A percentile compares a stretch with the other conserved stretches of the same genome.
Evolutionary conservation across 495 filamentous ascomycete species (phyloP).

Genomic region (Neohortaea acidophila): DNA sequence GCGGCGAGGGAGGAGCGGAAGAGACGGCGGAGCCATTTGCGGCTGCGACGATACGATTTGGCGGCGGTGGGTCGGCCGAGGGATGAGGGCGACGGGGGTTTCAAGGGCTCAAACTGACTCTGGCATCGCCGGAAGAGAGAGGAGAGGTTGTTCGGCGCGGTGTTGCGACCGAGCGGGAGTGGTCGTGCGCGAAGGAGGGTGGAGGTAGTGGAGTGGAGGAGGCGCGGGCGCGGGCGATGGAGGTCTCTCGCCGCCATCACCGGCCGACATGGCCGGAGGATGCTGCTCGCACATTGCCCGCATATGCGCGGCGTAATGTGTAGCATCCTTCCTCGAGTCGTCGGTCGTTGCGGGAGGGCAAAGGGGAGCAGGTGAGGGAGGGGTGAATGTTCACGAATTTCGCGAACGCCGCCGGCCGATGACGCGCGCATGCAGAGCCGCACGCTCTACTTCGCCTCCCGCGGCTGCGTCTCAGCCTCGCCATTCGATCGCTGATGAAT

Average conservation of each 20-base stretch:
- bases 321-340: no score
- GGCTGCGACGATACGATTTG: conserved; percentile 45
- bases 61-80: conserved; percentile 58
- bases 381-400: no score
- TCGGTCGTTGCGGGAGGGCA: no score
- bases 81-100: conserved; percentile 64
- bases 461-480: no score
- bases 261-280: conserved; percentile 9
- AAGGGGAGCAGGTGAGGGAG: no score
- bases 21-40: conserved; percentile 63
- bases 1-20: conserved; percentile 43
- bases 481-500: no score
- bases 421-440: no score
- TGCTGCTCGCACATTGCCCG: conserved; percentile 14
- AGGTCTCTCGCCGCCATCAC: background rate
- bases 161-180: background rate
- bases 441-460: no score
- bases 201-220: background rate
- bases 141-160: background rate
- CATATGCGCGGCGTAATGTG: conserved; percentile 5
- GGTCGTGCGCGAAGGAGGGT: background rate
- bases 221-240: conserved; percentile 1
- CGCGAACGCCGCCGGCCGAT: no score
- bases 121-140: conserved; percentile 5
- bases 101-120: conserved; percentile 30